Conservation (phyloP, 2,329 filamentous ascomycete species). For the Ophiostoma ips region DNA sequence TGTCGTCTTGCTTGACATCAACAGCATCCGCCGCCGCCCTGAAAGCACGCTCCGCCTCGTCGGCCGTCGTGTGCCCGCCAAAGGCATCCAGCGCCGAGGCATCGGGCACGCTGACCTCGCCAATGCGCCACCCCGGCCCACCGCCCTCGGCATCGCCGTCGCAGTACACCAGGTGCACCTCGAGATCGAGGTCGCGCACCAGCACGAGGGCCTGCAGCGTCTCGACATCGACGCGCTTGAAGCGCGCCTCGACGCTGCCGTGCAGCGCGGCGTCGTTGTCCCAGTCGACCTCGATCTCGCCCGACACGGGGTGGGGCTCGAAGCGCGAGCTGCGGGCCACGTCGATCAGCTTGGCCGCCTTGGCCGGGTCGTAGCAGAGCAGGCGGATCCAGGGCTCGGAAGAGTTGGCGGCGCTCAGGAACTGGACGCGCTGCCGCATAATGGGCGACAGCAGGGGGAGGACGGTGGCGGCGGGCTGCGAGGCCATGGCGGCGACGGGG, state of each 20-base stretch:
- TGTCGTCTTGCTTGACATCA: too few relatives aligned
- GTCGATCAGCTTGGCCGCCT: slow-evolving; percentile 42
- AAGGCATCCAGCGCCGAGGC: slow-evolving; percentile 41
- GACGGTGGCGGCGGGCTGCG: slow-evolving; percentile 40
- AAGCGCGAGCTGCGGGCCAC: slow-evolving; percentile 48
- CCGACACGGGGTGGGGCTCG: slow-evolving; percentile 69
- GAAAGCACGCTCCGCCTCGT: slow-evolving; percentile 47
- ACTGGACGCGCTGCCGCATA: slow-evolving; percentile 49
- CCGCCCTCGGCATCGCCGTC: slow-evolving; percentile 47
- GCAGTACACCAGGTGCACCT: slow-evolving; percentile 57
- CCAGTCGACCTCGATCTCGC: slow-evolving; percentile 64
- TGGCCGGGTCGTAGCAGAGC: slow-evolving; percentile 51
- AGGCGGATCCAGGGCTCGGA: slow-evolving; percentile 61
- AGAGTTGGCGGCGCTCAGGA: slow-evolving; percentile 45
- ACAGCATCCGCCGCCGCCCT: neutral
- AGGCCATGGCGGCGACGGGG: slow-evolving; percentile 43
- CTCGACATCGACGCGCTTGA: slow-evolving; percentile 58
- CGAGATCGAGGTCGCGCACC: slow-evolving; percentile 42
- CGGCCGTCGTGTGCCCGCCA: slow-evolving; percentile 35
- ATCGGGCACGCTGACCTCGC: slow-evolving; percentile 51
- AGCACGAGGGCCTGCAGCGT: slow-evolving; percentile 56
- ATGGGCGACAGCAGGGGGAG: slow-evolving; percentile 51
- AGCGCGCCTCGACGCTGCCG: slow-evolving; percentile 48
- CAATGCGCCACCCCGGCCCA: slow-evolving; percentile 55
- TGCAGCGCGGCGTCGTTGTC: slow-evolving; percentile 21